Evolutionary conservation across 1,284 basidiomycete genomes (phyloP).

Genomic region (Cutaneotrichosporon arboriforme): DNA sequence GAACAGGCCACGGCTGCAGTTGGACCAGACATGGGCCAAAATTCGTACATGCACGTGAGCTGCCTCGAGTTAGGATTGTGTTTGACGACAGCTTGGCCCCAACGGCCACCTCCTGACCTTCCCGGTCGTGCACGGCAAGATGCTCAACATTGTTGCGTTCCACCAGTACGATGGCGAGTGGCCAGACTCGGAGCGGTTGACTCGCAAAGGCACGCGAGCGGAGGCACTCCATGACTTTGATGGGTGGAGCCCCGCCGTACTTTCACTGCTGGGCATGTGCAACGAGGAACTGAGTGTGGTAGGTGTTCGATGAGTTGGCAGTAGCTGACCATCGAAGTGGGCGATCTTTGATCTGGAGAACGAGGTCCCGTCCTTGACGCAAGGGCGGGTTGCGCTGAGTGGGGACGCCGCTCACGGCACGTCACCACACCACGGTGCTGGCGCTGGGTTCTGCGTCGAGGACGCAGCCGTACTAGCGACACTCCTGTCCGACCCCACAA

Average conservation of each 20-base stretch:
- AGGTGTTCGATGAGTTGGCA: not conserved
- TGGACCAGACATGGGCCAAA: slow-evolving; percentile 16
- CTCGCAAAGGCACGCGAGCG: slow-evolving; percentile 7
- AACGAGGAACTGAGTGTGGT: slow-evolving; percentile 14
- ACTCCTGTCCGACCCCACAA: slow-evolving; percentile 3
- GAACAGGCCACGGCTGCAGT: slow-evolving; percentile 13
- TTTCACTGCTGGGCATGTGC: slow-evolving; percentile 12
- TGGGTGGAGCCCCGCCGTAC: slow-evolving; percentile 10
- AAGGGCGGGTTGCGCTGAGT: slow-evolving; percentile 10
- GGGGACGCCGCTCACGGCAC: slow-evolving; percentile 23
- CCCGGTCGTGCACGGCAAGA: slow-evolving; percentile 18
- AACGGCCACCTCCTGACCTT: slow-evolving; percentile 21
- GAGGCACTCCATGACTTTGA: slow-evolving; percentile 14
- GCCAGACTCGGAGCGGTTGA: slow-evolving; percentile 13
- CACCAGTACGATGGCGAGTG: slow-evolving; percentile 9
- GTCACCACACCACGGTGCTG: slow-evolving; percentile 22
- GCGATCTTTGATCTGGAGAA: slow-evolving; percentile 19
- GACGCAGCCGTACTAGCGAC: slow-evolving; percentile 16
- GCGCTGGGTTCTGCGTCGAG: slow-evolving; percentile 22
- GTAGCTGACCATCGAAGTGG: slow-evolving; percentile 6
- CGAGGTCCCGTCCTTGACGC: slow-evolving; percentile 9
- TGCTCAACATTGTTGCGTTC: slow-evolving; percentile 21
- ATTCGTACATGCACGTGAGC: slow-evolving; percentile 18
- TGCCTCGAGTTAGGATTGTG: not conserved
- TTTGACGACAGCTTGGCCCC: slow-evolving; percentile 15